phyloP scores from a whole-genome alignment of 1,139 yeast genomes.

The Nakaseomyces glabratus region DNA sequence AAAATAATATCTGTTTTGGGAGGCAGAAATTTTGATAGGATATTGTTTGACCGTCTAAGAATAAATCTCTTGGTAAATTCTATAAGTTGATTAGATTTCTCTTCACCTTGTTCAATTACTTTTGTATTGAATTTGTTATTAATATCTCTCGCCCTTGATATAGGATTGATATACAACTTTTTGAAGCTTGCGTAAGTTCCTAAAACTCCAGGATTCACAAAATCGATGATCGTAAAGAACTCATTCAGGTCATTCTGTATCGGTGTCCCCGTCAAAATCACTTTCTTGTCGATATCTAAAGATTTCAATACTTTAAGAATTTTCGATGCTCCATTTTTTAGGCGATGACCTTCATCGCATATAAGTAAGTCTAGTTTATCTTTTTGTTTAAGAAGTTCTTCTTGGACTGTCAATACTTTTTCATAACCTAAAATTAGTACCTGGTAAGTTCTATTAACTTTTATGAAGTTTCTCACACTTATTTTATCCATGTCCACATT shows the following conservation, averaged over 20 bases:
- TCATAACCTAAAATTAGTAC: conserved; percentile 85
- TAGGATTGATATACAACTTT: conserved; percentile 59
- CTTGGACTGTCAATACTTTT: conserved; percentile 35
- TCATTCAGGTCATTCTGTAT: conserved; percentile 86
- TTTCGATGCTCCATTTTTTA: conserved; percentile 64
- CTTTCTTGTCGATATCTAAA: conserved; percentile 47
- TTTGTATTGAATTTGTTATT: conserved; percentile 46
- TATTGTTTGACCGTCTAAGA: conserved; percentile 63
- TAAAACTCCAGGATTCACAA: conserved; percentile 73
- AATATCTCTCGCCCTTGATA: conserved; percentile 62
- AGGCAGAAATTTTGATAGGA: conserved; percentile 60
- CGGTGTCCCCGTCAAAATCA: conserved; percentile 85
- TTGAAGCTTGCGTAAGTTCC: conserved; percentile 62
- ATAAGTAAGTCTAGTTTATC: conserved; percentile 57
- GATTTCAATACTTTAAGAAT: conserved; percentile 53
- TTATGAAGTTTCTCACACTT: conserved; percentile 53
- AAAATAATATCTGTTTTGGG: conserved; percentile 70
- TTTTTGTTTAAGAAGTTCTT: conserved; percentile 41
- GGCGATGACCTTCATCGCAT: conserved; percentile 92
- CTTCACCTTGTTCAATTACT: conserved; percentile 48
- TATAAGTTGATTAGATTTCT: conserved; percentile 52
- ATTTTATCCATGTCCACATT: conserved; percentile 46
- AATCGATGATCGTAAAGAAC: conserved; percentile 71
- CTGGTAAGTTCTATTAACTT: conserved; percentile 60
- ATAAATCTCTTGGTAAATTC: conserved; percentile 57